Conservation (phyloP, 164 flowering plant genomes). For the Vitis riparia region DNA sequence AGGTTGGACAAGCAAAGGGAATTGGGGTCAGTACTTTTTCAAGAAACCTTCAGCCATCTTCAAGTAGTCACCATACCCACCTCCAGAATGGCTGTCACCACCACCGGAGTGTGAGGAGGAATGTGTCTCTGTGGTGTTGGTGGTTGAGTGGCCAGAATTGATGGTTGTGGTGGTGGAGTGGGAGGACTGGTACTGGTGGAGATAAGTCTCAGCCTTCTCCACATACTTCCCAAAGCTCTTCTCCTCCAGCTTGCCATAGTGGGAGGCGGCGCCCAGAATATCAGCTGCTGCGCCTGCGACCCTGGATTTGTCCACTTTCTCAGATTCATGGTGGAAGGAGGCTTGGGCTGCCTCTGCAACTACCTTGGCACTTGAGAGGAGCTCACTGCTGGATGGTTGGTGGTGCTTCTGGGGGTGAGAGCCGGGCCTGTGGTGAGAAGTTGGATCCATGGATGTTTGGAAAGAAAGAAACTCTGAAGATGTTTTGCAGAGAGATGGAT, state of each 20-base stretch:
- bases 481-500: too few relatives aligned
- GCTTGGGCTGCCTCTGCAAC: slow-evolving; percentile 48
- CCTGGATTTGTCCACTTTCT: slow-evolving; percentile 39
- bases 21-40: slow-evolving; percentile 21
- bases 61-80: slow-evolving; percentile 45
- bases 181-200: slow-evolving; percentile 39
- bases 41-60: slow-evolving; percentile 56
- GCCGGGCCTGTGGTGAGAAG: neutral
- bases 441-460: too few relatives aligned
- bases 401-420: slow-evolving; percentile 7
- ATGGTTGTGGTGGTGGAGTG: slow-evolving; percentile 22
- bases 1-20: neutral
- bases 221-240: slow-evolving; percentile 40
- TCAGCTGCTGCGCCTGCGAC: slow-evolving; percentile 52
- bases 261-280: slow-evolving; percentile 44
- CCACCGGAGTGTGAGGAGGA: slow-evolving; percentile 9
- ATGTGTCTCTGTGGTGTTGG: slow-evolving; percentile 8
- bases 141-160: slow-evolving; percentile 8
- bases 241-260: slow-evolving; percentile 47
- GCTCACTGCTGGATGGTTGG: slow-evolving; percentile 36
- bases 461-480: too few relatives aligned
- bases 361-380: slow-evolving; percentile 49
- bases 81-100: slow-evolving; percentile 16
- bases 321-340: slow-evolving; percentile 17
- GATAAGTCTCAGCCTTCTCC: slow-evolving; percentile 48